Percentiles rank a stretch among this genome's conserved stretches.
Conservation (phyloP, 2,329 filamentous ascomycete genomes). For the Clarireedia paspali region DNA sequence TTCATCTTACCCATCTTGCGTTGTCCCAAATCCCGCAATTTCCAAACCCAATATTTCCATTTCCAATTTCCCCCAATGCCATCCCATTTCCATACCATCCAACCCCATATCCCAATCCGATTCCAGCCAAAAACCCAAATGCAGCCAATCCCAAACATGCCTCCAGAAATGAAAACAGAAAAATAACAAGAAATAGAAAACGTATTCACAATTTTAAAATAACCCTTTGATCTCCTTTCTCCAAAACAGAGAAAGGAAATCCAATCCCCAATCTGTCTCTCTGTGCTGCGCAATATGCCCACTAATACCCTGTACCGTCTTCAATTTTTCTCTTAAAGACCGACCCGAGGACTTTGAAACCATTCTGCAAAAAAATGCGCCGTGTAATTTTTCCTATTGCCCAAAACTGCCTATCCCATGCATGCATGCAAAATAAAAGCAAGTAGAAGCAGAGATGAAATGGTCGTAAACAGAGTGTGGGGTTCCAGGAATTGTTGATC, state of each 20-base stretch:
- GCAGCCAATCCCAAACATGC: neutral
- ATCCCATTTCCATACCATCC: neutral
- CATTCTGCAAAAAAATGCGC: neutral
- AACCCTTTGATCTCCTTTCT: no score
- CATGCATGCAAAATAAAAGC: neutral
- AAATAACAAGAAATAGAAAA: no score
- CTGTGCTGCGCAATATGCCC: neutral
- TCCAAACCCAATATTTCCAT: neutral
- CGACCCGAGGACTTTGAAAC: neutral
- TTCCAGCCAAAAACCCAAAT: neutral
- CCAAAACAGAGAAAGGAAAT: no score
- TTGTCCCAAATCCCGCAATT: neutral
- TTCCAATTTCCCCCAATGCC: neutral
- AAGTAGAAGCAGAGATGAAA: no score
- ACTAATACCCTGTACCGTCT: neutral
- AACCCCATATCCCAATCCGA: neutral
- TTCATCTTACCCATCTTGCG: neutral
- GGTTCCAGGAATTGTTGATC: no score
- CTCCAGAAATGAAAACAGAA: neutral
- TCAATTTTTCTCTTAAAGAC: no score
- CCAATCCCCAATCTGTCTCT: neutral
- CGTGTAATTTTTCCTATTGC: neutral
- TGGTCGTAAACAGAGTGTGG: no score
- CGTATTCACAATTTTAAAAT: no score
- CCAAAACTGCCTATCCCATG: neutral